These are phyloP conservation scores for Lagenaria siceraria DNA, from an alignment of 306 rosid genomes.

Conservation along the genomic window DNA sequence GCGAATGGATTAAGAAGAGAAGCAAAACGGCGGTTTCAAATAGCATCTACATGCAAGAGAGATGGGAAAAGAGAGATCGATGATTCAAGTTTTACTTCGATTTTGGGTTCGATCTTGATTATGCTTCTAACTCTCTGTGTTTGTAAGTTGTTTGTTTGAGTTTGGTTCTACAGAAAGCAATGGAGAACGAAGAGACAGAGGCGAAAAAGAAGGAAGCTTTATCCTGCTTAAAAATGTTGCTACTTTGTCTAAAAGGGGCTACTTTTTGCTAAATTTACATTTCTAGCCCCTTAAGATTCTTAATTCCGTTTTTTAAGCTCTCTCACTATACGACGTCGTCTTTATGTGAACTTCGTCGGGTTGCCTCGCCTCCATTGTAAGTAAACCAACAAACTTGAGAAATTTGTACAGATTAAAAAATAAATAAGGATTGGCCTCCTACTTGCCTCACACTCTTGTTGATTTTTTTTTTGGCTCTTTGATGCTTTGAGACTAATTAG, in stretches of 20 bases:
- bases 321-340: background rate
- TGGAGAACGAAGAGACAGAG: background rate
- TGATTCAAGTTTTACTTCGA: too few species aligned
- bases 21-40: background rate
- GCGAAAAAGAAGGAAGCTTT: slow-evolving; percentile 1
- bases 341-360: background rate
- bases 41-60: slow-evolving; percentile 6
- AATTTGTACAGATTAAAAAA: too few species aligned
- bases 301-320: background rate
- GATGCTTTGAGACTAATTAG: too few species aligned
- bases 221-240: slow-evolving; percentile 6
- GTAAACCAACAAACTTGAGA: background rate
- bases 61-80: background rate
- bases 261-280: background rate
- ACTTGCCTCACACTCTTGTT: too few species aligned
- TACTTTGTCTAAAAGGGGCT: slow-evolving; percentile 1
- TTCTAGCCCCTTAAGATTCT: background rate
- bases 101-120: background rate
- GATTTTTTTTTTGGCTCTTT: too few species aligned
- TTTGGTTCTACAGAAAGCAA: background rate
- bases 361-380: background rate
- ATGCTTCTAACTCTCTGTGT: background rate
- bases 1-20: background rate
- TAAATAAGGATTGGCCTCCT: too few species aligned
- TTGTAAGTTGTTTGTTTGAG: background rate